phyloP scores from a whole-genome alignment of 441 rosid genomes.

The Corymbia citriodora region DNA sequence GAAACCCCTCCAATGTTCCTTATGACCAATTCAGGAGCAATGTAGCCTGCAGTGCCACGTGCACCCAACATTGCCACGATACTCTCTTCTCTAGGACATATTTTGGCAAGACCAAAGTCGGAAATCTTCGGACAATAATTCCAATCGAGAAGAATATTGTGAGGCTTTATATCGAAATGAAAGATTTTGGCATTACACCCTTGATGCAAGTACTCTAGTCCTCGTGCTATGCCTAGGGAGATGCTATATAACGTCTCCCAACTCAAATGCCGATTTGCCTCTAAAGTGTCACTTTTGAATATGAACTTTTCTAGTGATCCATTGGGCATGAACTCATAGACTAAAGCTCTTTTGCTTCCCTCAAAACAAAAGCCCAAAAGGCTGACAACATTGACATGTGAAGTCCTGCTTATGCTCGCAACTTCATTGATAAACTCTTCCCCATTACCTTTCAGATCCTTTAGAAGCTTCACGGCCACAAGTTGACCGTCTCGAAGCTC shows the following conservation, averaged over 20 bases:
- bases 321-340: background rate
- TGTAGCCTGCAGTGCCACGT: background rate
- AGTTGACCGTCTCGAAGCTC: background rate
- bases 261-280: background rate
- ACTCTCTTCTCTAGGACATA: background rate
- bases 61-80: background rate
- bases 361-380: background rate
- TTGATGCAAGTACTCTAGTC: background rate
- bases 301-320: background rate
- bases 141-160: background rate
- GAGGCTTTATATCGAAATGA: background rate
- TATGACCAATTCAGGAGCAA: background rate
- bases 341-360: background rate
- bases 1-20: background rate
- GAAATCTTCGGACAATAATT: background rate
- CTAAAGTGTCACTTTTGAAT: background rate
- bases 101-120: background rate
- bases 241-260: background rate
- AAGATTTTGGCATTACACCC: background rate
- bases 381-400: background rate
- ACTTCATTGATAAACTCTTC: background rate
- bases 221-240: background rate
- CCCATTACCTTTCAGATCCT: fast-evolving
- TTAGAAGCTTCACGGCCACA: background rate
- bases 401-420: background rate